These are phyloP conservation scores for Cryptosporidium viatorum DNA, from an alignment of 169 alveolate species.

Conservation along the genomic window DNA sequence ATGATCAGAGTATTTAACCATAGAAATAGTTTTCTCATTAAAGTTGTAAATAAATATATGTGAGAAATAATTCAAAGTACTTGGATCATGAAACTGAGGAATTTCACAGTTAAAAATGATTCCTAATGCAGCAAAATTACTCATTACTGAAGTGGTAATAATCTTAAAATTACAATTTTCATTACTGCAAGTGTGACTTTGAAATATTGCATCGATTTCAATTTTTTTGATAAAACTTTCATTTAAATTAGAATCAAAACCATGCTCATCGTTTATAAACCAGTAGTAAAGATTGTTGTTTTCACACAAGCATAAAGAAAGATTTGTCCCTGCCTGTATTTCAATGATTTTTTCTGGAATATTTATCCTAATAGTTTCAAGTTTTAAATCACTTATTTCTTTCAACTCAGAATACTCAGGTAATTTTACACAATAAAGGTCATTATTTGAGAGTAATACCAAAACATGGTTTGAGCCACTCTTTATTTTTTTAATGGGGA, in stretches of 20 bases:
- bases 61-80: conserved; percentile 1
- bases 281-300: conserved; percentile 19
- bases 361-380: neutral
- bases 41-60: conserved; percentile 13
- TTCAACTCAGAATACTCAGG: conserved; percentile 22
- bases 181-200: conserved; percentile 22
- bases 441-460: conserved; percentile 38
- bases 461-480: conserved; percentile 59
- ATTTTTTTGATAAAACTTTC: neutral
- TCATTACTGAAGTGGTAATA: neutral
- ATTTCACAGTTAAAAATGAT: conserved; percentile 42
- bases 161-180: neutral
- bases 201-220: neutral
- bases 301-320: conserved; percentile 36
- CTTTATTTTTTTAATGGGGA: conserved; percentile 13
- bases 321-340: conserved; percentile 30
- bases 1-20: conserved; percentile 11
- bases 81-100: neutral
- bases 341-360: conserved; percentile 34
- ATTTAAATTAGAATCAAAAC: neutral
- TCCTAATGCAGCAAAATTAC: conserved; percentile 37
- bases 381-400: neutral
- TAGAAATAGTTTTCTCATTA: neutral
- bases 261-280: neutral
- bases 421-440: conserved; percentile 15